Conservation (phyloP, 768 basidiomycete genomes). For the Tricholomella constricta region DNA sequence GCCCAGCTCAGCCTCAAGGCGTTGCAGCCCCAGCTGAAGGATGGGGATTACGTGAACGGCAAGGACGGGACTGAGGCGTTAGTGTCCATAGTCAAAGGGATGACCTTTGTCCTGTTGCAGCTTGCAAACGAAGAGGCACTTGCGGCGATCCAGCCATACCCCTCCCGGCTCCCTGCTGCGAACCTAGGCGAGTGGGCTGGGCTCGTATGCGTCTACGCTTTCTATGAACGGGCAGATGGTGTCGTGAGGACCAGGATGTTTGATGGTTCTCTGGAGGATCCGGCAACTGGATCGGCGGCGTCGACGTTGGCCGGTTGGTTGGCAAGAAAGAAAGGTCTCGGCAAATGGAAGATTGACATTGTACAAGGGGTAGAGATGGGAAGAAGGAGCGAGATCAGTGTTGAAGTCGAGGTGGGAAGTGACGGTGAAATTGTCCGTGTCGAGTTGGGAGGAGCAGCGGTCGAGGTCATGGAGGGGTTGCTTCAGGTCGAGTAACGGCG, state of each 20-base stretch:
- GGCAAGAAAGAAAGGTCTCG: conserved; percentile 35
- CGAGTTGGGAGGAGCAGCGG: conserved; percentile 40
- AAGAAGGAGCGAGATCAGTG: conserved; percentile 42
- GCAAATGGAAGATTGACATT: conserved; percentile 38
- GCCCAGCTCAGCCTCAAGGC: conserved; percentile 27
- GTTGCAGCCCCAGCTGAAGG: conserved; percentile 28
- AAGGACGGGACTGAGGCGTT: conserved; percentile 33
- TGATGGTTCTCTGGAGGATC: conserved; percentile 41
- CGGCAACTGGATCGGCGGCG: conserved; percentile 49
- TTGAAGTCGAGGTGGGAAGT: conserved; percentile 34
- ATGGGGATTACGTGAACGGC: conserved; percentile 40
- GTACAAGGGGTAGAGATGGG: conserved; percentile 51
- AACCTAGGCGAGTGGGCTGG: conserved; percentile 42
- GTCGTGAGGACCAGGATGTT: conserved; percentile 44
- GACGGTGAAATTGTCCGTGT: conserved; percentile 32
- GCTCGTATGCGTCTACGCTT: conserved; percentile 39
- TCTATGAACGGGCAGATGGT: conserved; percentile 34
- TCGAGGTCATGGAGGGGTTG: conserved; percentile 42
- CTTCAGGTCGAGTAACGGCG: conserved; percentile 9
- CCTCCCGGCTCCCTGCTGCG: conserved; percentile 25
- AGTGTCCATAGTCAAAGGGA: conserved; percentile 49
- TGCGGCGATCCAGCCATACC: conserved; percentile 28
- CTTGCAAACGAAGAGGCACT: conserved; percentile 42
- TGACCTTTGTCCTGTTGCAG: conserved; percentile 43
- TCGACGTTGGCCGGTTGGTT: conserved; percentile 45